Base-by-base conservation (phyloP, 768 basidiomycete species). In the Pulveroboletus sp. region DNA sequence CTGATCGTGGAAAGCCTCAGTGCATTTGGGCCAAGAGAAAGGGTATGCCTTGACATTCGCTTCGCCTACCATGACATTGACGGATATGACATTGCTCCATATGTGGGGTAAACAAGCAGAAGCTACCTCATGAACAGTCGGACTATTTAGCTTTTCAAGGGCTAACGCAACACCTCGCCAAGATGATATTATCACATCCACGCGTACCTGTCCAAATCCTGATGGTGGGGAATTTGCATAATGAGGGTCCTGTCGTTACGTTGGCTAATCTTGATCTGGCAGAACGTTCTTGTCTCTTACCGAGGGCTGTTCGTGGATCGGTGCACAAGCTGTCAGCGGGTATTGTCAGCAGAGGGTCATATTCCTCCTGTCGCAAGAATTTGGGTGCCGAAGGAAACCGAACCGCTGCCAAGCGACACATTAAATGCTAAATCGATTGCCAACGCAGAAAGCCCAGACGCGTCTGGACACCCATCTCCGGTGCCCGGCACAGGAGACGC, bases 1-100 rank as follows among this genome's bases (percentile, higher is more conserved):
- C 68, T 82, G 32, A 55, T 77, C 12, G 76, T 83, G 26, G 85
- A 87, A 59, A 84, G 75, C 47, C 74, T 86, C 37, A 75, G 81
- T n/a, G 78, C 76, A 10, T 86, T 89, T 63, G 87, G 85, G 6
- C 81, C 88, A 20, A 73, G 87, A 58, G 89, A 91, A 71, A 76
- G 71, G 71, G 87, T 85, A 41, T 42, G 50, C 3, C 12, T 47
- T 44, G 26, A 23, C 36, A 32, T 39, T 32, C 36, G 19, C 22
- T 39, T 35, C 29, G 36, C 22, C 29, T 36, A 52, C 8, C 42
- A 36, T 37, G 30, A 45, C 42, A 38, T 42, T 48, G 51, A 51
- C 19, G 31, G 19, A n/a, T 11, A 30, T 23, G 16, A 5, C 19
- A 6, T 14, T 39, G 31, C 31, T 39, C 31, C 17, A 30, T 17